phyloP scores from a whole-genome alignment of 73 alveolate genomes.

The Loxodes magnus region DNA sequence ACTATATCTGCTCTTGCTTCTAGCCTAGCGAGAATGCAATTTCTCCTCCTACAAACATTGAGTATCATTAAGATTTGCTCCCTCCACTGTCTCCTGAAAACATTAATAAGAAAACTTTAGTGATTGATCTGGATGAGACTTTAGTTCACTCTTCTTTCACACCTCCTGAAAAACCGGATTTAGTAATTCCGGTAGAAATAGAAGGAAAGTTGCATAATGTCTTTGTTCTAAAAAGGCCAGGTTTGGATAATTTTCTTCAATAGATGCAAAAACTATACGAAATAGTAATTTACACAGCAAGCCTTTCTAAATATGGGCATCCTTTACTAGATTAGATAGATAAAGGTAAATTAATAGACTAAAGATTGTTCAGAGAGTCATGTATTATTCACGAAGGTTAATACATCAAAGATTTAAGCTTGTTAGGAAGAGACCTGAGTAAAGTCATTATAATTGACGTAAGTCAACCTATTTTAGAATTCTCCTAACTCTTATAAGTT shows the following conservation, averaged over 20 bases:
- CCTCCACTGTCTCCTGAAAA: background rate
- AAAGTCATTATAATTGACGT: slow-evolving; percentile 40
- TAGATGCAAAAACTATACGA: slow-evolving; percentile 30
- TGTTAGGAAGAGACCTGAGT: slow-evolving; percentile 38
- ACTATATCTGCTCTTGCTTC: too few species aligned
- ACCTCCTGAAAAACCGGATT: background rate
- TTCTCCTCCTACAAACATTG: too few species aligned
- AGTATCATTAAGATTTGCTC: background rate
- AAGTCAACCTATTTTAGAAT: slow-evolving; percentile 18
- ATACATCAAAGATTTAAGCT: slow-evolving; percentile 30
- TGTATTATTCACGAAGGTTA: slow-evolving; percentile 30
- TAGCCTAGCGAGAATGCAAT: too few species aligned
- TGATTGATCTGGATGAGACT: slow-evolving; percentile 55
- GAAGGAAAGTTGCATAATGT: slow-evolving; percentile 18
- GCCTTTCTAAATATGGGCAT: slow-evolving; percentile 41
- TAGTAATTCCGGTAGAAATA: background rate
- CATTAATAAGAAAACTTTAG: slow-evolving; percentile 24
- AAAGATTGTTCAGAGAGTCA: slow-evolving; percentile 33
- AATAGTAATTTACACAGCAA: slow-evolving; percentile 47
- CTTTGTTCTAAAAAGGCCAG: slow-evolving; percentile 68
- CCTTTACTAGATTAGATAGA: slow-evolving; percentile 43
- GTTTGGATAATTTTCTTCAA: slow-evolving; percentile 63
- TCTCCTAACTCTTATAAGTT: slow-evolving; percentile 68
- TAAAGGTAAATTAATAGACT: slow-evolving; percentile 7
- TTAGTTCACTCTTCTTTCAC: slow-evolving; percentile 42